Conservation (phyloP, 1,139 yeast species). For the Lodderomyces theae region DNA sequence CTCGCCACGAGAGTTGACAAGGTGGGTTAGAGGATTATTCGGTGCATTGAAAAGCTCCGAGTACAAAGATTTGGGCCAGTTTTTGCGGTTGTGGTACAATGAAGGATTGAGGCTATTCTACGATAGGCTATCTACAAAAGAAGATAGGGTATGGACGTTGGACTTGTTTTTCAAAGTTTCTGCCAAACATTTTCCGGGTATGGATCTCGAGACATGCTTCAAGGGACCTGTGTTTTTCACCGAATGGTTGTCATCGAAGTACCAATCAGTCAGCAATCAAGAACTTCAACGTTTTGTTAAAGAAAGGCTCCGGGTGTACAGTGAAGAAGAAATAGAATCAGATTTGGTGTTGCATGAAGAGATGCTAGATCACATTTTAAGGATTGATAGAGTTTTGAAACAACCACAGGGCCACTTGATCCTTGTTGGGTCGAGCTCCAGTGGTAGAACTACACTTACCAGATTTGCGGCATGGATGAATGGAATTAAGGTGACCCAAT, state of each 20-base stretch:
- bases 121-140: slow-evolving; percentile 57
- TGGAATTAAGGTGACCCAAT: slow-evolving; percentile 63
- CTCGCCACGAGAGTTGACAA: slow-evolving; percentile 87
- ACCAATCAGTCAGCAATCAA: slow-evolving; percentile 52
- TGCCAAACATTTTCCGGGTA: slow-evolving; percentile 48
- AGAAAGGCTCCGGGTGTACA: slow-evolving; percentile 67
- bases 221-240: slow-evolving; percentile 60
- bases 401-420: slow-evolving; percentile 92
- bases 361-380: slow-evolving; percentile 67
- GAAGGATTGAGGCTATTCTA: slow-evolving; percentile 77
- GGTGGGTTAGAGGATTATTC: slow-evolving; percentile 82
- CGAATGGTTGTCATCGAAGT: slow-evolving; percentile 69
- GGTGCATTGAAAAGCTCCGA: slow-evolving; percentile 48
- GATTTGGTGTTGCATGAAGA: slow-evolving; percentile 67
- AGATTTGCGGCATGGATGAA: slow-evolving; percentile 92
- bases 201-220: slow-evolving; percentile 35
- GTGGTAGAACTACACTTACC: slow-evolving; percentile 77
- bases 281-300: slow-evolving; percentile 54
- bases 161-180: slow-evolving; percentile 33
- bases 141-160: slow-evolving; percentile 55
- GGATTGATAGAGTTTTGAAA: slow-evolving; percentile 78
- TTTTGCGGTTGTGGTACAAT: slow-evolving; percentile 74
- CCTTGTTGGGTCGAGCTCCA: slow-evolving; percentile 79
- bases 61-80: slow-evolving; percentile 34
- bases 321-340: slow-evolving; percentile 72